Conservation (phyloP, 331 rosid species). For the Erythrophleum ivorense region DNA sequence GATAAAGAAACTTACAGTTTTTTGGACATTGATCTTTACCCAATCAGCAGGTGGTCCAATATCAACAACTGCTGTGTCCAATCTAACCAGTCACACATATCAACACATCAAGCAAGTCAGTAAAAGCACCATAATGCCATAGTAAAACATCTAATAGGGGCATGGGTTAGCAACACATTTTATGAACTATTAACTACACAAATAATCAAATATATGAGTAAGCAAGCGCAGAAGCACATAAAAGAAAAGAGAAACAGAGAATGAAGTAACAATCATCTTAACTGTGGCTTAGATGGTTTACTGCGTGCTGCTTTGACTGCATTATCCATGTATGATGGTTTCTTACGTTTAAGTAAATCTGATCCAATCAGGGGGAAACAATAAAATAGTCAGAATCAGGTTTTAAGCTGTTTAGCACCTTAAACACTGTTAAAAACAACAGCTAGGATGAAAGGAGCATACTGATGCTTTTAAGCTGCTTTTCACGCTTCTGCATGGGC, state of each 20-base stretch:
- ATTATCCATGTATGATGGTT: conserved; percentile 72
- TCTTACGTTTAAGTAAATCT: conserved; percentile 90
- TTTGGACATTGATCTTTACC: conserved; percentile 96
- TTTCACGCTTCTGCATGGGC: conserved; percentile 87
- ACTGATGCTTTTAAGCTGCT: conserved; percentile 92
- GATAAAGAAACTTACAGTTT: conserved; percentile 69
- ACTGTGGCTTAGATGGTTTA: conserved; percentile 89
- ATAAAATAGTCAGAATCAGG: conserved; percentile 40
- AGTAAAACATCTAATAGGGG: conserved; percentile 3
- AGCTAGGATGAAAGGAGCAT: conserved; percentile 44
- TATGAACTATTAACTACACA: conserved; percentile 21
- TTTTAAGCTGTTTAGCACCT: not conserved
- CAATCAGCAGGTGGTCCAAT: conserved; percentile 97
- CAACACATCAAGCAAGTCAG: conserved; percentile 44
- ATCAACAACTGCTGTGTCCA: conserved; percentile 84
- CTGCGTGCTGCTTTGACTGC: conserved; percentile 74
- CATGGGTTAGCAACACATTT: conserved; percentile 33
- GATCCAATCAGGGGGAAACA: conserved; percentile 41
- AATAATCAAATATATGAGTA: conserved; percentile 27
- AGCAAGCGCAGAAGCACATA: conserved; percentile 22
- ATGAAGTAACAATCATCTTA: conserved; percentile 50
- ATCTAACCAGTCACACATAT: conserved; percentile 56
- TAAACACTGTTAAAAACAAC: conserved; percentile 19
- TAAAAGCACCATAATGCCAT: conserved; percentile 17
- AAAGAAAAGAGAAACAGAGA: not conserved